Evolutionary conservation across 129 eudicot species (phyloP).

Genomic region (Sambucus nigra): DNA sequence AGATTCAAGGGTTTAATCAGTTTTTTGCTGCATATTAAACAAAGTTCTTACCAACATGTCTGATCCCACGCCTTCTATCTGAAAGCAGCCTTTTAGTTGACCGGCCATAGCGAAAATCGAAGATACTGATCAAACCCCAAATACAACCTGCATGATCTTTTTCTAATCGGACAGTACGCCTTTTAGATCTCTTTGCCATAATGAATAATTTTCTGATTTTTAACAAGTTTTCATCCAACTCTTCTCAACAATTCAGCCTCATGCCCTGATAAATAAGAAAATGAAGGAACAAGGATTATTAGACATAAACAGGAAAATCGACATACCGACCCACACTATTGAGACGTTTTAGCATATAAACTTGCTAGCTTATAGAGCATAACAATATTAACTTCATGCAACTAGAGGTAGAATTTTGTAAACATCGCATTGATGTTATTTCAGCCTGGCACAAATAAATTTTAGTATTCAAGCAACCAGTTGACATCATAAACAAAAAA

Average conservation of each 20-base stretch:
- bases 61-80: conserved; percentile 41
- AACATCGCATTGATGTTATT: neutral
- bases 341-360: neutral
- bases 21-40: no score
- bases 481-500: no score
- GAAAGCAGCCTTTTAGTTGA: conserved; percentile 45
- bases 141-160: conserved; percentile 77
- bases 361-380: neutral
- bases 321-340: neutral
- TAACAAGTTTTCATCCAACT: conserved; percentile 15
- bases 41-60: conserved; percentile 46
- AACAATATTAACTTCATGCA: no score
- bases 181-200: conserved; percentile 66
- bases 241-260: neutral
- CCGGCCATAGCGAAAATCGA: conserved; percentile 70
- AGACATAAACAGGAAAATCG: neutral
- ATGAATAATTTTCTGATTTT: conserved; percentile 9
- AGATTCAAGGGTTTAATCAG: no score
- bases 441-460: neutral
- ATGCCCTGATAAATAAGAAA: conserved; percentile 20
- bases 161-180: conserved; percentile 32
- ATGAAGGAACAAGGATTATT: neutral
- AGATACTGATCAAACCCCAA: conserved; percentile 56
- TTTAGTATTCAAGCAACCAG: neutral
- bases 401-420: neutral